Base-by-base conservation (phyloP, 2,329 filamentous ascomycete genomes). In the Blumeria hordei region DNA sequence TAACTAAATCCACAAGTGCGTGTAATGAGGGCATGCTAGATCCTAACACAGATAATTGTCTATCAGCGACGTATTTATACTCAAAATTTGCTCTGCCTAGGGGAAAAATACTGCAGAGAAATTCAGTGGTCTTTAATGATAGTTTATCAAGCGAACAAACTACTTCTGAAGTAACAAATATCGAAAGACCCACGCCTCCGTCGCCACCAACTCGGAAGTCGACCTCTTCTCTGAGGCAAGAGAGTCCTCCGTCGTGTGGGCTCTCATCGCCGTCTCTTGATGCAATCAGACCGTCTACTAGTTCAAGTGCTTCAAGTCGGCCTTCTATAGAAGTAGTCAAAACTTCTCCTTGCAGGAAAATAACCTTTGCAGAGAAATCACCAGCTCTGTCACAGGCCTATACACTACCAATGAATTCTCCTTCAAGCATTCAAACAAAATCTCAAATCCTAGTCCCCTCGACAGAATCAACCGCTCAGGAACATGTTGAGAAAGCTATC, bases 401-500 rank as follows among this genome's bases (percentile, higher is more conserved):
- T 52, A 60, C 57, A 54, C 56, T 60, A 18, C 57, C 62, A 4
- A 54, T 58, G 6, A 60, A 60, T 36, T 64, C 62, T 41, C 62
- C 62, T 3, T 57, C 60, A 8, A 59, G 21, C 21, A 28, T 28
- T 28, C 21, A 59, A 43, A 68, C 66, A 57, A 57, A 50, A 50
- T 34, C 16, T 68, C 57, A 65, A 68, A 61, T 67, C 60, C 33
- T 62, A 12, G 75, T 76, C 4, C 72, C 77, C 21, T 71, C 72
- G 44, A 75, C 78, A 2, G 84, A 88, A 35, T 79, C 87, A 64
- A 83, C 85, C 3, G 74, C 86, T 0, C 88, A 96, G 60, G 84
- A 96, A 57, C 90, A 98, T 65, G 77, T 96, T 49, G 76, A 83
- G 33, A 92, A 90, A 69, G 92, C 87, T 8, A 92, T 98, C 56